Percentiles rank a stretch among this genome's conserved stretches.
phyloP scores from a whole-genome alignment of 1,139 yeast genomes.

The Kodamaea plutei region DNA sequence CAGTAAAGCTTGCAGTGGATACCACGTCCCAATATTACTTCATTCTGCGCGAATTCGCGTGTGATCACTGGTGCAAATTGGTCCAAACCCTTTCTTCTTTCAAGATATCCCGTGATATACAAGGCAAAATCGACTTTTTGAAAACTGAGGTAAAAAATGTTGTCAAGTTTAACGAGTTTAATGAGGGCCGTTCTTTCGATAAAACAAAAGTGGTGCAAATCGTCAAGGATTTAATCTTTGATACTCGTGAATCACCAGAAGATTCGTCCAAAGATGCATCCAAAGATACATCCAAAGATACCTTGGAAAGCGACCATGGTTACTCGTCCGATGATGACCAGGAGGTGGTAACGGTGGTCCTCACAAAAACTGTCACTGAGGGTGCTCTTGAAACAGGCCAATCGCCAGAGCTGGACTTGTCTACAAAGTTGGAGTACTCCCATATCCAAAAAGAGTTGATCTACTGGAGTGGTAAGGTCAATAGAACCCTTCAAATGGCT shows the following conservation, averaged over 20 bases:
- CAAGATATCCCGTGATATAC: slow-evolving; percentile 7
- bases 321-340: slow-evolving; percentile 11
- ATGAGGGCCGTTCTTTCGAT: slow-evolving; percentile 10
- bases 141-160: slow-evolving; percentile 27
- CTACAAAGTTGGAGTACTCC: slow-evolving; percentile 3
- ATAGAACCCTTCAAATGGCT: slow-evolving; percentile 43
- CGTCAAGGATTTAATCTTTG: slow-evolving; percentile 21
- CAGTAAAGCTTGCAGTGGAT: no score
- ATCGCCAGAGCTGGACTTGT: slow-evolving; percentile 1
- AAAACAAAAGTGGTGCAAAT: slow-evolving; percentile 17
- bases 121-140: slow-evolving; percentile 19
- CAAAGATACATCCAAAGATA: slow-evolving; percentile 3
- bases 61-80: no score
- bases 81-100: no score
- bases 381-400: slow-evolving; percentile 2
- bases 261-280: slow-evolving; percentile 4
- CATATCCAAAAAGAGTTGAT: slow-evolving; percentile 26
- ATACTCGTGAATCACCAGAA: slow-evolving; percentile 11
- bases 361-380: slow-evolving; percentile 30
- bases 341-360: slow-evolving; percentile 1
- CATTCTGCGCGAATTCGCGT: no score
- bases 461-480: slow-evolving; percentile 34
- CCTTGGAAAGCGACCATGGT: slow-evolving; percentile 4
- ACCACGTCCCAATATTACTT: no score
- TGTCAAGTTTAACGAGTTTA: slow-evolving; percentile 18